These are phyloP conservation scores for Pythium utonaiense DNA, from an alignment of 352 stramenopile genomes.

Conservation along the genomic window DNA sequence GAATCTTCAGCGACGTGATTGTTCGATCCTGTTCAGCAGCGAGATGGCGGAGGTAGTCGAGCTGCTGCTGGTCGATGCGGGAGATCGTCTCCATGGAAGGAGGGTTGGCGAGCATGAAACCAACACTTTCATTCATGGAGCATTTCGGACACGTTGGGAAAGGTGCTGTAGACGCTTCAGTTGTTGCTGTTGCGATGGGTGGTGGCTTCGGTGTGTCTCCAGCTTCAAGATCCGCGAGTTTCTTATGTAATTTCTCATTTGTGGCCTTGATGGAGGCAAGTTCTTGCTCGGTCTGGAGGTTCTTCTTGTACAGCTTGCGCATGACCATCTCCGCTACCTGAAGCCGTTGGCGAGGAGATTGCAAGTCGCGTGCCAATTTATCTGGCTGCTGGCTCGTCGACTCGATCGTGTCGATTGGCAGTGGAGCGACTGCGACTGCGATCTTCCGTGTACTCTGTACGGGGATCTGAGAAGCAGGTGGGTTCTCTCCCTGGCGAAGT, in stretches of 20 bases:
- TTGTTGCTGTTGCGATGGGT: background rate
- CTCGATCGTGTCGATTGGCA: background rate
- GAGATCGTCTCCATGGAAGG: conserved; percentile 28
- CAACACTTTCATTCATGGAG: background rate
- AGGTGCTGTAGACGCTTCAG: background rate
- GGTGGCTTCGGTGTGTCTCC: background rate
- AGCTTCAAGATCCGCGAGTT: conserved; percentile 20
- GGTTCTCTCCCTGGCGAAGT: no score
- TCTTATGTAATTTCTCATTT: conserved; percentile 19
- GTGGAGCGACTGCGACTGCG: background rate
- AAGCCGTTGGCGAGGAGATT: conserved; percentile 41
- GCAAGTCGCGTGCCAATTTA: conserved; percentile 15
- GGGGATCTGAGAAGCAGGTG: no score
- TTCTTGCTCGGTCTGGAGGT: conserved; percentile 36
- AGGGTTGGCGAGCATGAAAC: conserved; percentile 10
- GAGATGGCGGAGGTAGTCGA: conserved; percentile 43
- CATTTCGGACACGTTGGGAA: background rate
- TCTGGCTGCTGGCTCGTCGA: background rate
- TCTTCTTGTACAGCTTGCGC: conserved; percentile 57
- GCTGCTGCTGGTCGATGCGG: conserved; percentile 40
- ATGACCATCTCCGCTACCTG: conserved; percentile 59
- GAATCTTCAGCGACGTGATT: conserved; percentile 38
- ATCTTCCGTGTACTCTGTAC: background rate
- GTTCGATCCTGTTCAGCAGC: conserved; percentile 51
- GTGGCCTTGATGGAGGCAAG: conserved; percentile 25